These are phyloP conservation scores for Venustampulla echinocandica DNA, from an alignment of 495 filamentous ascomycete genomes.

Conservation along the genomic window DNA sequence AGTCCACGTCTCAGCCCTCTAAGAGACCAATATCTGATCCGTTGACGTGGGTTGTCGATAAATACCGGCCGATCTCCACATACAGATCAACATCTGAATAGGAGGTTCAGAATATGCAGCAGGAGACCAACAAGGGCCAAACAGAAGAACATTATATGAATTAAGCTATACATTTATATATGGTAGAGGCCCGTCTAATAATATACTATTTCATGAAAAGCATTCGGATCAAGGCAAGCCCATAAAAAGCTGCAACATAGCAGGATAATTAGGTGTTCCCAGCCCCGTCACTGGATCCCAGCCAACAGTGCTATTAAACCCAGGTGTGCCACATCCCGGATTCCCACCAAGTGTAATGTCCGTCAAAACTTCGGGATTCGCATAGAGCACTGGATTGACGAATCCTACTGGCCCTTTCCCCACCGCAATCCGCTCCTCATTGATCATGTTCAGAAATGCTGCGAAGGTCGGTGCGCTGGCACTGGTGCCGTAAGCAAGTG, in stretches of 20 bases:
- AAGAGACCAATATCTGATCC: too few species aligned
- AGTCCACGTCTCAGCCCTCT: too few species aligned
- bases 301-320: conserved; percentile 42
- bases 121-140: too few species aligned
- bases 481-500: conserved; percentile 44
- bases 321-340: conserved; percentile 46
- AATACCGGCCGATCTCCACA: too few species aligned
- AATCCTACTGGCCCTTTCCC: conserved; percentile 53
- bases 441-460: conserved; percentile 49
- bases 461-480: conserved; percentile 31
- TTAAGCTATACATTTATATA: too few species aligned
- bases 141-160: too few species aligned
- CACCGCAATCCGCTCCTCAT: conserved; percentile 46
- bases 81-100: too few species aligned
- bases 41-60: too few species aligned
- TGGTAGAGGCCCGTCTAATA: too few species aligned
- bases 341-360: conserved; percentile 56
- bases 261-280: conserved; percentile 45
- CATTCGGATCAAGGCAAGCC: conserved; percentile 16
- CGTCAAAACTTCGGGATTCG: conserved; percentile 49
- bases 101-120: too few species aligned
- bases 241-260: conserved; percentile 24
- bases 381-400: conserved; percentile 53
- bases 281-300: conserved; percentile 61
- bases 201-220: too few species aligned